phyloP scores from a whole-genome alignment of 768 basidiomycete genomes.

The Pilatotrama ljubarskyi region DNA sequence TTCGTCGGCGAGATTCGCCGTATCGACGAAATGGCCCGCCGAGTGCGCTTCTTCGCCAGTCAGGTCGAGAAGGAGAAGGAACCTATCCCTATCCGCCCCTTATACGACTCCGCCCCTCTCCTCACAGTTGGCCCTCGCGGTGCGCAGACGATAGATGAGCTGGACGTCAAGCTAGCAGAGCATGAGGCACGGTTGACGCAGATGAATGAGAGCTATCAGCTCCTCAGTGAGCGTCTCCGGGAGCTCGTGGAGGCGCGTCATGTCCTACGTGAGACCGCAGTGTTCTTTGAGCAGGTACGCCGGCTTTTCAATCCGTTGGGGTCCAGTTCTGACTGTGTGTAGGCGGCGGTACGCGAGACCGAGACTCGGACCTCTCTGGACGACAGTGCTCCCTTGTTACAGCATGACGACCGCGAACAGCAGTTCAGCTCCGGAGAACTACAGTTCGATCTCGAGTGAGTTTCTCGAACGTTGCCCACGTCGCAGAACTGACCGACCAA shows the following conservation, averaged over 20 bases:
- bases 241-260: slow-evolving; percentile 93
- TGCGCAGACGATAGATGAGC: slow-evolving; percentile 90
- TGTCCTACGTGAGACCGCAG: slow-evolving; percentile 92
- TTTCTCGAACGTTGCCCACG: background rate
- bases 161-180: slow-evolving; percentile 83
- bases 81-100: slow-evolving; percentile 76
- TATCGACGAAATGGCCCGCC: slow-evolving; percentile 94
- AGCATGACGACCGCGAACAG: slow-evolving; percentile 83
- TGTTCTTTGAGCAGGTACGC: slow-evolving; percentile 87
- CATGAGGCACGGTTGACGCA: slow-evolving; percentile 81
- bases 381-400: slow-evolving; percentile 88
- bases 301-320: background rate
- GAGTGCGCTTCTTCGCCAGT: slow-evolving; percentile 83
- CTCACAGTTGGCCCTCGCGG: slow-evolving; percentile 90
- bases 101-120: slow-evolving; percentile 84
- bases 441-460: slow-evolving; percentile 89
- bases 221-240: slow-evolving; percentile 77
- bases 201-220: slow-evolving; percentile 94
- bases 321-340: background rate
- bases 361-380: slow-evolving; percentile 91
- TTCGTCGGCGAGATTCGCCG: slow-evolving; percentile 95
- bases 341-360: slow-evolving; percentile 78
- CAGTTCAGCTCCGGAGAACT: slow-evolving; percentile 49
- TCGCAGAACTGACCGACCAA: background rate
- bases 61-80: slow-evolving; percentile 90